Evolutionary conservation across 75 land plant species (phyloP).

Genomic region (Azolla pinnata): DNA sequence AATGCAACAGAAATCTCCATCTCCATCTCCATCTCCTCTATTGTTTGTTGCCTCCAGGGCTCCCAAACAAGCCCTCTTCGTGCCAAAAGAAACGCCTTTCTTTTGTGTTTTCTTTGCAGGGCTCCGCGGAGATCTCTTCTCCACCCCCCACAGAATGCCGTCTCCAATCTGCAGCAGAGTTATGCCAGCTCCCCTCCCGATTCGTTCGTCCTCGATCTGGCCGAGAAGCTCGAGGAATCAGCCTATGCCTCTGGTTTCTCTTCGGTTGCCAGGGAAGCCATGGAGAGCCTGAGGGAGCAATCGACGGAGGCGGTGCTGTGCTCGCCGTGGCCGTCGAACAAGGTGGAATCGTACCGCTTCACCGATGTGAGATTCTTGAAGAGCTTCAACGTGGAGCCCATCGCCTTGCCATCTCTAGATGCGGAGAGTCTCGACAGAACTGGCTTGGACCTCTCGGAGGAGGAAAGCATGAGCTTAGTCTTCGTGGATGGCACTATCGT

Average conservation of each 20-base stretch:
- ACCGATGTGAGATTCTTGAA: constrained; percentile 68
- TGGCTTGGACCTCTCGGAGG: background rate
- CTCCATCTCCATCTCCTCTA: no score
- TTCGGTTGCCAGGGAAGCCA: constrained; percentile 14
- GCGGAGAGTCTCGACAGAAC: no score
- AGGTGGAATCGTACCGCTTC: constrained; percentile 77
- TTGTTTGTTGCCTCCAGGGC: no score
- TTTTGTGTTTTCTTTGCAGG: no score
- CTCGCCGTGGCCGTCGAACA: constrained; percentile 64
- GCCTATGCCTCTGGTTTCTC: constrained; percentile 10
- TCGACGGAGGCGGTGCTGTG: constrained; percentile 57
- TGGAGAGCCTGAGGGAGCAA: constrained; percentile 47
- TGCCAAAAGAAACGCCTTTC: no score
- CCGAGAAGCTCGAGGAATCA: constrained; percentile 85
- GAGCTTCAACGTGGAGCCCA: constrained; percentile 25
- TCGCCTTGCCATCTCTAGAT: constrained; percentile 1
- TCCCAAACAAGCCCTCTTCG: no score
- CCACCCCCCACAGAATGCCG: no score
- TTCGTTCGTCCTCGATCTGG: constrained; percentile 70
- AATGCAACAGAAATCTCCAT: no score
- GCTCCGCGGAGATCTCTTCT: no score
- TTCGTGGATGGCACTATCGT: constrained; percentile 63
- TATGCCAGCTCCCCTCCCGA: constrained; percentile 28
- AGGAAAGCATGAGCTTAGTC: constrained; percentile 18
- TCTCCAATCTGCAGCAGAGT: constrained; percentile 17